A percentile compares a stretch with the other conserved stretches of the same genome.
phyloP scores from a whole-genome alignment of 495 filamentous ascomycete species.

The Cudoniella acicularis region DNA sequence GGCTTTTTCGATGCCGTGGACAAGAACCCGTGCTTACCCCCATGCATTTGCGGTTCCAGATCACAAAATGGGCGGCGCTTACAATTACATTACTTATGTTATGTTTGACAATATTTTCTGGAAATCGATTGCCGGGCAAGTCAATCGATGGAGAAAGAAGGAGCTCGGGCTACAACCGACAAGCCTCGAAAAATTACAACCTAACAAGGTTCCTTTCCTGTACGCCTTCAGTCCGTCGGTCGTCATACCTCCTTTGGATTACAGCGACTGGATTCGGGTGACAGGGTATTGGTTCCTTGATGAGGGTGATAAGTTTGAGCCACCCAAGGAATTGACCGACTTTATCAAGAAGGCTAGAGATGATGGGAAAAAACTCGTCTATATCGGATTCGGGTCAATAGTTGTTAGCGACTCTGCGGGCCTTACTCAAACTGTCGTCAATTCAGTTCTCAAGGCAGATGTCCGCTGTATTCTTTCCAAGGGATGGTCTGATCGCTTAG shows the following conservation, averaged over 20 bases:
- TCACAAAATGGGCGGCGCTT: conserved; percentile 88
- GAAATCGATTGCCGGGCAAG: conserved; percentile 85
- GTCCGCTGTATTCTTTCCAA: conserved; percentile 95
- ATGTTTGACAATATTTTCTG: conserved; percentile 98
- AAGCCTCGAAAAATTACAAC: conserved; percentile 84
- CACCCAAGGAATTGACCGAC: conserved; percentile 65
- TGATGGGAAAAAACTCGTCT: conserved; percentile 89
- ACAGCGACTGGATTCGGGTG: conserved; percentile 94
- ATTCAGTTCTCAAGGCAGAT: conserved; percentile 86
- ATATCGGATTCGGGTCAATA: conserved; percentile 95
- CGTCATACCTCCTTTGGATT: conserved; percentile 89
- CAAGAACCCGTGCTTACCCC: conserved; percentile 89
- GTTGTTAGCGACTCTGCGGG: conserved; percentile 88
- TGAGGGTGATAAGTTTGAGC: conserved; percentile 60
- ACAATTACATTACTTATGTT: conserved; percentile 93
- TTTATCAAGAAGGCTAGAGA: conserved; percentile 78
- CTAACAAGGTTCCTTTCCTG: conserved; percentile 93
- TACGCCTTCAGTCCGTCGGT: conserved; percentile 96
- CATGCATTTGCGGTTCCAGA: conserved; percentile 96
- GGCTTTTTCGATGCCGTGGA: conserved; percentile 99
- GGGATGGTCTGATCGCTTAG: conserved; percentile 95
- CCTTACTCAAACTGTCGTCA: conserved; percentile 84
- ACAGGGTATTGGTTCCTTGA: conserved; percentile 98
- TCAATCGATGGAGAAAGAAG: conserved; percentile 89
- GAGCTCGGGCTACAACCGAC: conserved; percentile 75